Evolutionary conservation across 179 eudicot species (phyloP).

Genomic region (Beta corolliflora): DNA sequence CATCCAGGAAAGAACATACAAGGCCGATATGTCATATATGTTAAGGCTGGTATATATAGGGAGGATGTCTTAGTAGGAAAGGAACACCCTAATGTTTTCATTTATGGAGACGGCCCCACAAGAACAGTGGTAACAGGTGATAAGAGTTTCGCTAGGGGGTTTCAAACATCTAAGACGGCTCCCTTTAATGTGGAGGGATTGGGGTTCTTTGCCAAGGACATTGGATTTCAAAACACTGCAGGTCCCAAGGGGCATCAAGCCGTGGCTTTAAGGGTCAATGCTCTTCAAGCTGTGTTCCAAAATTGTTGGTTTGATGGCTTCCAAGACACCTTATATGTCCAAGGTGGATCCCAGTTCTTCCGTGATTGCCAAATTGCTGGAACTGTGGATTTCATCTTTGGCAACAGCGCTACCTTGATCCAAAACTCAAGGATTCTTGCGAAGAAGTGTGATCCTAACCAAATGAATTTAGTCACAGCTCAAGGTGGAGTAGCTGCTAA

Average conservation of each 20-base stretch:
- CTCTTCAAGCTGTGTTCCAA: conserved; percentile 36
- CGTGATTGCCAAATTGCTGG: conserved; percentile 43
- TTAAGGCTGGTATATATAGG: conserved; percentile 59
- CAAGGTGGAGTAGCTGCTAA: conserved; percentile 38
- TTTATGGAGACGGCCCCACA: conserved; percentile 77
- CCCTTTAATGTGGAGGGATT: conserved; percentile 44
- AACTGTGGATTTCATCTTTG: conserved; percentile 50
- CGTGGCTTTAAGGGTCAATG: conserved; percentile 42
- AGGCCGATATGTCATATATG: conserved; percentile 61
- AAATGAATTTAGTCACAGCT: conserved; percentile 43
- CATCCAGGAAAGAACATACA: conserved; percentile 42
- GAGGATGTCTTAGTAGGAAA: conserved; percentile 46
- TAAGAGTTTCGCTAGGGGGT: conserved; percentile 34
- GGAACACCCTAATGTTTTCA: conserved; percentile 45
- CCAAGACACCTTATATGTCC: conserved; percentile 50
- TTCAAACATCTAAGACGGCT: conserved; percentile 52
- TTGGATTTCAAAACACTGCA: conserved; percentile 52
- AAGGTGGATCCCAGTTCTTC: conserved; percentile 52
- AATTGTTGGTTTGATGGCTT: conserved; percentile 46
- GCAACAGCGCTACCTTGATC: conserved; percentile 44
- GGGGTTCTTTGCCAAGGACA: conserved; percentile 38
- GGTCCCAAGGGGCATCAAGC: conserved; percentile 49
- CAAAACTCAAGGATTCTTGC: conserved; percentile 33
- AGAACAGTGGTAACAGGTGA: conserved; percentile 61
- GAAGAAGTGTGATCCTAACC: conserved; percentile 29